phyloP scores from a whole-genome alignment of 2,329 filamentous ascomycete species.

The Akanthomyces uredinophilus region DNA sequence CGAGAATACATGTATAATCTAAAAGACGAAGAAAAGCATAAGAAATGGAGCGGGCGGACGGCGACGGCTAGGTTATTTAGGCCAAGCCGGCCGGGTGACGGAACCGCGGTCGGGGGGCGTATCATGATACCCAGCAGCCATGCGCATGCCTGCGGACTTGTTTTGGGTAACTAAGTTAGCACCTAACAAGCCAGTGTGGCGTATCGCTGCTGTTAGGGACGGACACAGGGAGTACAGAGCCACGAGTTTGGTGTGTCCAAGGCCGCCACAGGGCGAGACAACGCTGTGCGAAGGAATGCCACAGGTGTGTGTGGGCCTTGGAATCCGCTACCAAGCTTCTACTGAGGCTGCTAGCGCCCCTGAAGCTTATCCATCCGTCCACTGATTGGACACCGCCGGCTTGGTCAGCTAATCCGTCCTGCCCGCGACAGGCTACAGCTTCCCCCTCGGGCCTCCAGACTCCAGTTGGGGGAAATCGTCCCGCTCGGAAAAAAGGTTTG shows the following conservation, averaged over 20 bases:
- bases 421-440: background rate
- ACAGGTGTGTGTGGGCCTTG: constrained; percentile 2
- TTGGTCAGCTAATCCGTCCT: background rate
- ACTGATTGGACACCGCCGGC: background rate
- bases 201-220: background rate
- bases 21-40: background rate
- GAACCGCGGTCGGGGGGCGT: background rate
- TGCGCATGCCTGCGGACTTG: background rate
- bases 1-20: background rate
- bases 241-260: background rate
- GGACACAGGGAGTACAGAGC: background rate
- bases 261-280: background rate
- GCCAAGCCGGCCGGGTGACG: constrained; percentile 2
- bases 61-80: background rate
- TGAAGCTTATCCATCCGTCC: background rate
- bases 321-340: background rate
- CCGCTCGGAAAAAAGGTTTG: background rate
- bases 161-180: no score
- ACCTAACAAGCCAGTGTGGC: no score
- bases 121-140: background rate
- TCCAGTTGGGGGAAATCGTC: no score
- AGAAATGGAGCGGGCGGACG: constrained; percentile 1
- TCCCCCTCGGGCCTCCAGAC: background rate
- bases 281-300: background rate
- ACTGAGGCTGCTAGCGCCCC: background rate